A percentile compares a stretch with the other conserved stretches of the same genome.
phyloP scores from a whole-genome alignment of 441 rosid species.

The Hura crepitans region DNA sequence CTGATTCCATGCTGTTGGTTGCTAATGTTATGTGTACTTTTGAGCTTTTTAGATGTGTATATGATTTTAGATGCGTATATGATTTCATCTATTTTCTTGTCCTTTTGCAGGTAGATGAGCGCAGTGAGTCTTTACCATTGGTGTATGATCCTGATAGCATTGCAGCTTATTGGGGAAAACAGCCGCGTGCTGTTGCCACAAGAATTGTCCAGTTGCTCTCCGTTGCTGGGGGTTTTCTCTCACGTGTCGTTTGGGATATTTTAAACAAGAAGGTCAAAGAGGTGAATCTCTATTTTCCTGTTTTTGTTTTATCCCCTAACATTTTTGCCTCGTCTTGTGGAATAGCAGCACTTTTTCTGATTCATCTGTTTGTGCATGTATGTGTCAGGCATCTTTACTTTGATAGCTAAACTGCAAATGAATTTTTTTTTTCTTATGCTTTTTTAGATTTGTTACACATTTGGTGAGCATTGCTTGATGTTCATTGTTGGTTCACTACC shows the following conservation, averaged over 20 bases:
- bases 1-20: background rate
- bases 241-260: conserved; percentile 62
- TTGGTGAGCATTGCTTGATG: too few relatives aligned
- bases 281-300: conserved; percentile 40
- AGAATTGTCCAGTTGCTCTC: conserved; percentile 71
- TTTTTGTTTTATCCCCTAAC: conserved; percentile 4
- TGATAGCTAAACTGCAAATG: background rate
- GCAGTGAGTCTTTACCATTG: conserved; percentile 85
- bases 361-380: background rate
- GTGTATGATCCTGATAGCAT: conserved; percentile 93
- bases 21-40: background rate
- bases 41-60: background rate
- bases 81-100: conserved; percentile 13
- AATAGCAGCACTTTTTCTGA: background rate
- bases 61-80: background rate
- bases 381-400: background rate
- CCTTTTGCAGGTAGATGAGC: conserved; percentile 63
- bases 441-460: background rate
- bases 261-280: conserved; percentile 83
- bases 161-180: conserved; percentile 89
- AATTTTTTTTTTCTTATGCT: background rate
- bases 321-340: background rate
- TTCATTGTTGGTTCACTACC: too few relatives aligned
- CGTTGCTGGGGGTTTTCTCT: conserved; percentile 95
- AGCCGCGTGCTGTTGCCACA: conserved; percentile 86